These are phyloP conservation scores for Apiospora arundinis DNA, from an alignment of 2,329 filamentous ascomycete species.

Conservation along the genomic window DNA sequence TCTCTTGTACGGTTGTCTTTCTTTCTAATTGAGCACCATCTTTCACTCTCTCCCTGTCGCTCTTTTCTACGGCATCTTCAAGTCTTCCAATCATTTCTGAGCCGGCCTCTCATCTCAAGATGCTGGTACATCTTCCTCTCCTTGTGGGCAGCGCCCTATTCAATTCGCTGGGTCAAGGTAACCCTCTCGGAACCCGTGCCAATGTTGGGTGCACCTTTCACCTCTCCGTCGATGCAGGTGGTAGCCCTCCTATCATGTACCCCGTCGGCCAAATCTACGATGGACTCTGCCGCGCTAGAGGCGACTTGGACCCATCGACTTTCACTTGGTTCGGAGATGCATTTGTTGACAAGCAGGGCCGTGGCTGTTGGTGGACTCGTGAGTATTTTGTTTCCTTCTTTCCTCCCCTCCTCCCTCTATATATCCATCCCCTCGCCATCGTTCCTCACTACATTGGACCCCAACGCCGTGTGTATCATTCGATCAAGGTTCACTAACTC, in stretches of 20 bases:
- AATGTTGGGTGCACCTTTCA: slow-evolving; percentile 60
- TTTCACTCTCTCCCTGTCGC: too few species aligned
- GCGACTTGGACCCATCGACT: slow-evolving; percentile 50
- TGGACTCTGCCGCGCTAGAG: slow-evolving; percentile 67
- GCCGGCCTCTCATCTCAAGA: slow-evolving; percentile 29
- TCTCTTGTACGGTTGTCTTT: neutral
- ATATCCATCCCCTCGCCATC: neutral
- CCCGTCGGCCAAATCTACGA: slow-evolving; percentile 64
- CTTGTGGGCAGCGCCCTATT: slow-evolving; percentile 27
- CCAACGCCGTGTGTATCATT: neutral
- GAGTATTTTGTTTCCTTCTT: slow-evolving; percentile 33
- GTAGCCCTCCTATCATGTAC: slow-evolving; percentile 44
- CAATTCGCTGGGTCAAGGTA: slow-evolving; percentile 25
- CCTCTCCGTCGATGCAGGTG: slow-evolving; percentile 53
- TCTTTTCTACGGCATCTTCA: neutral
- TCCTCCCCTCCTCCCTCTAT: neutral
- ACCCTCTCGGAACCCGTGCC: slow-evolving; percentile 45
- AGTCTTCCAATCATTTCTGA: neutral
- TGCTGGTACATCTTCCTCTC: slow-evolving; percentile 32
- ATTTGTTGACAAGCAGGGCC: slow-evolving; percentile 61
- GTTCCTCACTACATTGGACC: neutral
- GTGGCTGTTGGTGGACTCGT: slow-evolving; percentile 70
- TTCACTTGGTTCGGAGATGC: slow-evolving; percentile 62
- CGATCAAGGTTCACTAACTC: neutral
- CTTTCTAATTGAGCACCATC: neutral